Evolutionary conservation across 2,329 filamentous ascomycete species (phyloP), one percentile per base, ranked within the genome.

Genomic region (Moelleriella libera): DNA sequence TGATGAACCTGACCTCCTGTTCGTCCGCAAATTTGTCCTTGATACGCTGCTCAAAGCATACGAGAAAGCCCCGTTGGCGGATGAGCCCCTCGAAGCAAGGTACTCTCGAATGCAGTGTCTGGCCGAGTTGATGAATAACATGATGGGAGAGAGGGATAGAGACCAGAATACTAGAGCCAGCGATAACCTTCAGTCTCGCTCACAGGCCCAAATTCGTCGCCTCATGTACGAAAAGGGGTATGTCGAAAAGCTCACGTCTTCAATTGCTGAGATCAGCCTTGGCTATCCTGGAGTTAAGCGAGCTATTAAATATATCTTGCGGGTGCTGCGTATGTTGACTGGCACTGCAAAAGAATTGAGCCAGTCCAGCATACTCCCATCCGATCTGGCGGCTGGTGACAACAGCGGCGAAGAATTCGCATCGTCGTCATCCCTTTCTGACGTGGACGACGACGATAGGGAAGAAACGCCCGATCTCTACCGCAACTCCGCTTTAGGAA

Each of bases 151-250:
- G 43, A 85, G 84, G 61, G 79, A 88, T 11, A 84, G 77, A 56
- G 74, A 78, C 12, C 70, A 71, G 43, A 66, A 64, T 40, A 50
- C 55, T n/a, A 51, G 70, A 61, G 51, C 63, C 56, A 53, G 68
- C 47, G 58, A 72, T 54, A 60, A 61, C 44, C 52, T 62, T 46
- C 58, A 68, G 43, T 60, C 63, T 29, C 69, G 72, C 42, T 89
- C 88, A 6, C 84, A 89, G 52, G 82, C 84, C 56, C 88, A 95
- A 59, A 76, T 98, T 55, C 83, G 87, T 34, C 87, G 88, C 54
- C 80, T 96, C 50, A 98, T 98, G 92, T 97, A 94, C 57, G 92
- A 98, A 67, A 98, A 97, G 68, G 88, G 94, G 48, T 95, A 92
- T 61, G 82, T 97, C 51, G 78, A 85, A 29, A 85, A 90, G 44